Evolutionary conservation across 2,329 filamentous ascomycete species (phyloP).

Genomic region (Epichloe aotearoae): DNA sequence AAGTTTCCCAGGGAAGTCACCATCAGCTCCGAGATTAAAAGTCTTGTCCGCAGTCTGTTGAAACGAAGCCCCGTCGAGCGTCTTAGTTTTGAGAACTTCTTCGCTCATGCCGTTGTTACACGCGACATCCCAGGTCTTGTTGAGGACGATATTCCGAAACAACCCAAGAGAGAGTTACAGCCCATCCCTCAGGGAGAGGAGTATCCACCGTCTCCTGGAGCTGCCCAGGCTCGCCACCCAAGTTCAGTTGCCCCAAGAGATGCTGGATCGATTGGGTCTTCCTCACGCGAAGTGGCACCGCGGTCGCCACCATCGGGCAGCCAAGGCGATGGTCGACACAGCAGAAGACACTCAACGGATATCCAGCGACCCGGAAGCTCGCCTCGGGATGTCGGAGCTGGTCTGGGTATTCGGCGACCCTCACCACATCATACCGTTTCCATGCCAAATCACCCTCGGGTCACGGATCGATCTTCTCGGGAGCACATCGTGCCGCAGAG

Average conservation of each 20-base stretch:
- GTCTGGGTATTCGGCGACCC: constrained; percentile 38
- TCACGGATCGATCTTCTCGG: constrained; percentile 12
- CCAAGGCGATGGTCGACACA: constrained; percentile 25
- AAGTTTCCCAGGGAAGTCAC: constrained; percentile 65
- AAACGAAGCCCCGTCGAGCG: constrained; percentile 79
- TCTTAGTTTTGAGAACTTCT: constrained; percentile 77
- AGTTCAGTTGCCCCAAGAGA: constrained; percentile 20
- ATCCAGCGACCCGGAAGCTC: constrained; percentile 25
- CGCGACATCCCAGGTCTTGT: constrained; percentile 68
- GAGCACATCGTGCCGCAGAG: constrained; percentile 20
- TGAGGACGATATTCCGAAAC: constrained; percentile 54
- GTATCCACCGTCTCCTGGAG: constrained; percentile 14
- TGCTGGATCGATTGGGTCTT: constrained; percentile 22
- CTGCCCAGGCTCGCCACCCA: constrained; percentile 20
- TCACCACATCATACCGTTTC: constrained; percentile 33
- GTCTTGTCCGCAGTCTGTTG: constrained; percentile 64
- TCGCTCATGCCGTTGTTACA: constrained; percentile 58
- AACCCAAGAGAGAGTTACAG: constrained; percentile 22
- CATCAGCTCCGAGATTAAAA: constrained; percentile 65
- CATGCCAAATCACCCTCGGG: constrained; percentile 29
- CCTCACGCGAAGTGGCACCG: constrained; percentile 28
- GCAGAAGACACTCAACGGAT: constrained; percentile 16
- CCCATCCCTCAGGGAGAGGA: constrained; percentile 19
- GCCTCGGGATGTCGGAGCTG: constrained; percentile 33
- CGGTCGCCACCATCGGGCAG: constrained; percentile 31